Conservation (phyloP, 2,329 filamentous ascomycete genomes). For the Ascochyta rabiei region DNA sequence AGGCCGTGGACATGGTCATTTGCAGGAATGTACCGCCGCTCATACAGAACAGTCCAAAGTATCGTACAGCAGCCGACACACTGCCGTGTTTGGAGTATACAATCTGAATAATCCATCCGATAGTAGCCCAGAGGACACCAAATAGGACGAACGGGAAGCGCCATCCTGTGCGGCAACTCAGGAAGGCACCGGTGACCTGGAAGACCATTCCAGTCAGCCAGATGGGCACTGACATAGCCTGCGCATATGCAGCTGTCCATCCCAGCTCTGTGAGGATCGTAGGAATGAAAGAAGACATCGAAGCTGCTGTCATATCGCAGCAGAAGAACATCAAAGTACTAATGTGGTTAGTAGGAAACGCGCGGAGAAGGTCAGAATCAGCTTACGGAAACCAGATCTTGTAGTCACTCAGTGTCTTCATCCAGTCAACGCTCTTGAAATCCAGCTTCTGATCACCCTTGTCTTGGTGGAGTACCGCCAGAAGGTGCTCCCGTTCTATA, state of each 20-base stretch:
- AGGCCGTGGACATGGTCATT: slow-evolving; percentile 57
- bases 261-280: slow-evolving; percentile 45
- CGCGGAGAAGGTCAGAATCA: slow-evolving; percentile 51
- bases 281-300: slow-evolving; percentile 40
- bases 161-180: slow-evolving; percentile 35
- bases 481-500: slow-evolving; percentile 59
- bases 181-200: slow-evolving; percentile 28
- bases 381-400: slow-evolving; percentile 62
- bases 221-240: slow-evolving; percentile 46
- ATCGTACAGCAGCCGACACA: slow-evolving; percentile 59
- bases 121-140: slow-evolving; percentile 47
- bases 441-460: slow-evolving; percentile 54
- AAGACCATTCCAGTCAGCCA: slow-evolving; percentile 39
- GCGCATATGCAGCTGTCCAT: slow-evolving; percentile 39
- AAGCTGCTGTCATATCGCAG: slow-evolving; percentile 43
- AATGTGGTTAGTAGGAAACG: slow-evolving; percentile 8
- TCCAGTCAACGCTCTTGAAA: slow-evolving; percentile 54
- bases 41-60: slow-evolving; percentile 46
- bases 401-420: slow-evolving; percentile 58
- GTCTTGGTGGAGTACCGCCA: slow-evolving; percentile 55
- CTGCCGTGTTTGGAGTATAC: slow-evolving; percentile 47
- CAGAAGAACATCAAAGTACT: slow-evolving; percentile 44
- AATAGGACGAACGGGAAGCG: slow-evolving; percentile 41
- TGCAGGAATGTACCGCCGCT: slow-evolving; percentile 56
- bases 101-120: slow-evolving; percentile 60